Base-by-base conservation (phyloP, 192 early-diverging fungal species). In the Rhizophagus clarus region DNA sequence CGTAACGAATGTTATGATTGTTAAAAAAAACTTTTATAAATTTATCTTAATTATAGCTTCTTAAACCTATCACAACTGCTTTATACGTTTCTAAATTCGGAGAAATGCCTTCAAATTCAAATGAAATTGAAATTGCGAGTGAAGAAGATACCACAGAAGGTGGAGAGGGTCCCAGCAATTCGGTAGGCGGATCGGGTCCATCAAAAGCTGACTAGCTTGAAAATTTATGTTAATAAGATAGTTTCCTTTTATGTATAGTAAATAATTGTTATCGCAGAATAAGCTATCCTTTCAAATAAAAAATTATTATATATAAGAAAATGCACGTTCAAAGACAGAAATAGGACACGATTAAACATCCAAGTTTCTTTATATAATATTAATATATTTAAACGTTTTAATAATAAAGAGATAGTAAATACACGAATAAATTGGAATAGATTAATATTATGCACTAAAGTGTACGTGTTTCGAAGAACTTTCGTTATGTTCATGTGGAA, bases 381-480 rank as follows among this genome's bases (percentile, higher is more conserved):
- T n/a, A n/a, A n/a, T n/a, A n/a, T n/a, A n/a, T n/a, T n/a, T n/a
- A n/a, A n/a, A n/a, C n/a, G n/a, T n/a, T n/a, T n/a, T n/a, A 37
- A 37, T 37, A 37, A 37, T 37, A 37, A 37, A 37, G 2, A 37
- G 5, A 37, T 37, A n/a, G n/a, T n/a, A n/a, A n/a, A n/a, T 37
- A 37, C 34, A 37, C 34, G 5, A 37, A 37, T 5, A 37, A 37
- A 2, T 37, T 37, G 34, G 34, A n/a, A n/a, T n/a, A n/a, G n/a
- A n/a, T n/a, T n/a, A n/a, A n/a, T n/a, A 37, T 37, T 37, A 37
- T 37, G 42, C 72, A 73, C 45, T 73, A 49, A 73, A 73, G 24
- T 47, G 49, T 6, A 73, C 72, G 22, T 73, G 45, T 49, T 73
- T 73, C 11, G 14, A 14, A 34, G 32, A 22, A 37, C 22, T 10